phyloP scores from a whole-genome alignment of 1,284 basidiomycete genomes.

The Malassezia equina region DNA sequence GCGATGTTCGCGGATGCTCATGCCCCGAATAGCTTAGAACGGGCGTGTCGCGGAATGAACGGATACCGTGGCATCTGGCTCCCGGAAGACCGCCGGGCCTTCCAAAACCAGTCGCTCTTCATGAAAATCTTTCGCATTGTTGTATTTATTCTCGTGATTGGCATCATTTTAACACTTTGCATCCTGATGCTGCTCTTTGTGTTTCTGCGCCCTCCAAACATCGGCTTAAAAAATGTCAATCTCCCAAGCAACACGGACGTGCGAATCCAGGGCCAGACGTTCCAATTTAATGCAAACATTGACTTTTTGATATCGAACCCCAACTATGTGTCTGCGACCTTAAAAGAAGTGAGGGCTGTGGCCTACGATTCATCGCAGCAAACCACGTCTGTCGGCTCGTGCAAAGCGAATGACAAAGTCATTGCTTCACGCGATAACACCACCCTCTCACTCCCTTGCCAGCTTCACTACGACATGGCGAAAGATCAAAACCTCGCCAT shows the following conservation, averaged over 20 bases:
- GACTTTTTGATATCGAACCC: conserved; percentile 39
- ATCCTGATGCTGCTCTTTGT: conserved; percentile 36
- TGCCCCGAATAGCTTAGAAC: background rate
- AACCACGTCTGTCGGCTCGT: conserved; percentile 26
- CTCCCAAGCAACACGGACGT: conserved; percentile 18
- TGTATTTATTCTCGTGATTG: conserved; percentile 33
- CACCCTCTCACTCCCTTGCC: conserved; percentile 71
- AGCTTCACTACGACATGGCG: conserved; percentile 60
- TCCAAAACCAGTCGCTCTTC: conserved; percentile 25
- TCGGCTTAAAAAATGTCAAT: conserved; percentile 26
- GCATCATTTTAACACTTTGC: conserved; percentile 29
- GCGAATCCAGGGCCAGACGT: conserved; percentile 20
- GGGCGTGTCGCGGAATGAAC: background rate
- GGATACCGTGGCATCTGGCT: conserved; percentile 30
- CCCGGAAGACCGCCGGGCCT: conserved; percentile 31
- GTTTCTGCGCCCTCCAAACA: conserved; percentile 41
- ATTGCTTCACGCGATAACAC: conserved; percentile 61
- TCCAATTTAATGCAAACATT: conserved; percentile 36
- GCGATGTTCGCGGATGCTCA: background rate
- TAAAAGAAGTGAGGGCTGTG: conserved; percentile 28
- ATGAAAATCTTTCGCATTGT: conserved; percentile 33
- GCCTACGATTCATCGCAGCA: conserved; percentile 28
- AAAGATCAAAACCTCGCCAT: conserved; percentile 58
- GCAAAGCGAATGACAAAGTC: conserved; percentile 53
- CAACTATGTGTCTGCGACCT: conserved; percentile 37